phyloP scores from a whole-genome alignment of 1,139 yeast species.

The Debaryomycetaceae sp. region DNA sequence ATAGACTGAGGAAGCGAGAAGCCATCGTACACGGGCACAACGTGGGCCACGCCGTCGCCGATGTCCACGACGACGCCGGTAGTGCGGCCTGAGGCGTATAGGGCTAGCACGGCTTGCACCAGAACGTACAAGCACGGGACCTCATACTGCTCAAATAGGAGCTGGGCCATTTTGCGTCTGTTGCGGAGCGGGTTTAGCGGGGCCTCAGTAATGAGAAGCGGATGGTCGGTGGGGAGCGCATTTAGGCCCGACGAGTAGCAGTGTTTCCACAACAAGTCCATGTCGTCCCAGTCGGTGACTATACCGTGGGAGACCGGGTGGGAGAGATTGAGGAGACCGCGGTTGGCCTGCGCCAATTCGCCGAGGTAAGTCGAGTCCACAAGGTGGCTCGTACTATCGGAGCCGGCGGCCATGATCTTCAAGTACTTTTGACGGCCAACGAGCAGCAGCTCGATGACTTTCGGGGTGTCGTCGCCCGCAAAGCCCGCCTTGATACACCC shows the following conservation, averaged over 20 bases:
- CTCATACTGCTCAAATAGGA: slow-evolving; percentile 72
- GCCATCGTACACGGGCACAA: slow-evolving; percentile 87
- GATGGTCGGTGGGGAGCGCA: slow-evolving; percentile 39
- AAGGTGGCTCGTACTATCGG: slow-evolving; percentile 7
- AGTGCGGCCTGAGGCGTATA: slow-evolving; percentile 84
- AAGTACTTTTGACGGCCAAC: slow-evolving; percentile 80
- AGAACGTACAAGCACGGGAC: slow-evolving; percentile 82
- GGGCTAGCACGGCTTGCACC: slow-evolving; percentile 73
- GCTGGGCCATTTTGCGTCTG: slow-evolving; percentile 64
- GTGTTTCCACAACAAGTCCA: slow-evolving; percentile 68
- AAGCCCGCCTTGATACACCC: slow-evolving; percentile 83
- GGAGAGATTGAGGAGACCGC: slow-evolving; percentile 61
- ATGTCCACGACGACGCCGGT: slow-evolving; percentile 84
- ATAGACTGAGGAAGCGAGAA: slow-evolving; percentile 68
- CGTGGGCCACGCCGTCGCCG: slow-evolving; percentile 86
- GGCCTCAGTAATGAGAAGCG: slow-evolving; percentile 76
- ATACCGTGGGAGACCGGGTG: slow-evolving; percentile 79
- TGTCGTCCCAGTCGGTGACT: slow-evolving; percentile 77
- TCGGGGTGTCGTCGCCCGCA: slow-evolving; percentile 85
- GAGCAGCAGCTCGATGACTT: slow-evolving; percentile 37
- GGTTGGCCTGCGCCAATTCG: slow-evolving; percentile 53
- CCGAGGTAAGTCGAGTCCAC: slow-evolving; percentile 44
- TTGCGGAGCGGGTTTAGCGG: slow-evolving; percentile 70
- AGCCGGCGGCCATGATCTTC: slow-evolving; percentile 50
- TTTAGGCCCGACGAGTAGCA: slow-evolving; percentile 51